Conservation (phyloP, 352 stramenopile genomes). For the Phytophthora ohioensis region DNA sequence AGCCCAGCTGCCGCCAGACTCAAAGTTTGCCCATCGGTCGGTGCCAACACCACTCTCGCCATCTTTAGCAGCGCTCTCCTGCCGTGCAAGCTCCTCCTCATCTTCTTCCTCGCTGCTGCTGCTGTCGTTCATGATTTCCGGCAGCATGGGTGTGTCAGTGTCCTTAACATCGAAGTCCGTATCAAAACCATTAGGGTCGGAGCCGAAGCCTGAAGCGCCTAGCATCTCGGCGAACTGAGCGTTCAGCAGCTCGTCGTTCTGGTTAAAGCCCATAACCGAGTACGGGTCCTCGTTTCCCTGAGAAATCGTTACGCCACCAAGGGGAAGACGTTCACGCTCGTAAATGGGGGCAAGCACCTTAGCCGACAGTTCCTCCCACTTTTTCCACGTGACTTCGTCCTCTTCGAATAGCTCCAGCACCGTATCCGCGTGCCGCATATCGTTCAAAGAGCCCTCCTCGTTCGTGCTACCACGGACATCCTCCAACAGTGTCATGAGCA, state of each 20-base stretch:
- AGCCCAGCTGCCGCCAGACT: conserved; percentile 68
- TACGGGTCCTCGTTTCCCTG: conserved; percentile 74
- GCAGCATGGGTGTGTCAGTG: conserved; percentile 77
- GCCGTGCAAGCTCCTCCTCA: conserved; percentile 60
- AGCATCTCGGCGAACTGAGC: conserved; percentile 89
- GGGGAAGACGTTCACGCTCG: conserved; percentile 77
- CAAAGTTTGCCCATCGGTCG: conserved; percentile 74
- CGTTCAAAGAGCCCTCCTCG: conserved; percentile 73
- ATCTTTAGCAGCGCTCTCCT: conserved; percentile 36
- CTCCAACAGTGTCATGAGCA: conserved; percentile 84
- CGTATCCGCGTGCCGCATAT: conserved; percentile 87
- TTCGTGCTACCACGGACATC: conserved; percentile 73
- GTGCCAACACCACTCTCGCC: conserved; percentile 13
- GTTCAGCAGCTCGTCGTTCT: conserved; percentile 79
- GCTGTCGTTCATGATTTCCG: conserved; percentile 89
- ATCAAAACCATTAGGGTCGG: conserved; percentile 66
- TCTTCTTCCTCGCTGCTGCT: conserved; percentile 91
- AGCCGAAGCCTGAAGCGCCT: conserved; percentile 70
- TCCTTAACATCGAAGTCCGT: conserved; percentile 80
- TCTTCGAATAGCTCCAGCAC: conserved; percentile 86
- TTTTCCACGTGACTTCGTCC: conserved; percentile 74
- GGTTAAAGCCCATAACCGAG: conserved; percentile 75
- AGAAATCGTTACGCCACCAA: conserved; percentile 73
- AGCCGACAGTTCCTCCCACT: conserved; percentile 81
- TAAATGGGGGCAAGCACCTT: conserved; percentile 80